Percentiles rank a stretch among this genome's conserved stretches.
Evolutionary conservation across 345 rosid genomes (phyloP).

Genomic region (Arabis hirsuta): DNA sequence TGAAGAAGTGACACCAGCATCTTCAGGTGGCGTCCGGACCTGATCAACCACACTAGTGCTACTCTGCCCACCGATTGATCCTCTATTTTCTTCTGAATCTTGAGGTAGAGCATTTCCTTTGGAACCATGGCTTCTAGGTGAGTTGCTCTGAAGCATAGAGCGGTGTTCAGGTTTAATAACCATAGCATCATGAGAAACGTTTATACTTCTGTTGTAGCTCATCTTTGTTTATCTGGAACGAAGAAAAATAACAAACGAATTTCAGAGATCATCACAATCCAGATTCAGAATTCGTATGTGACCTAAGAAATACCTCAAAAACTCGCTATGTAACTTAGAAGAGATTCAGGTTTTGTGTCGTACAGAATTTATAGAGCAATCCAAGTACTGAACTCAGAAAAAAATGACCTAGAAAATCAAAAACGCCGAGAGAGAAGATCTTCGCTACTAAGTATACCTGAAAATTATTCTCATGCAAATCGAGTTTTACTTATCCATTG

Average conservation of each 20-base stretch:
- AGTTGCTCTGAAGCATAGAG: conserved; percentile 30
- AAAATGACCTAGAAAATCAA: conserved; percentile 31
- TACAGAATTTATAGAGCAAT: neutral
- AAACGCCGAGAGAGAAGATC: conserved; percentile 1
- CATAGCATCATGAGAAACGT: conserved; percentile 46
- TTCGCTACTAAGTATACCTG: conserved; percentile 27
- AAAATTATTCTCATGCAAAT: conserved; percentile 22
- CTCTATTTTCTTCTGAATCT: conserved; percentile 62
- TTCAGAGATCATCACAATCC: conserved; percentile 27
- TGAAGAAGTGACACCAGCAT: conserved; percentile 63
- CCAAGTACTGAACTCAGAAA: neutral
- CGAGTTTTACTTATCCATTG: neutral
- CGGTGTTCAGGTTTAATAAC: conserved; percentile 58
- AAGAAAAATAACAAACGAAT: neutral
- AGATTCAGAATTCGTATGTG: neutral
- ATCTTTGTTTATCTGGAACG: conserved; percentile 41
- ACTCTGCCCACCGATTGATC: conserved; percentile 58
- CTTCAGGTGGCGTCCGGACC: conserved; percentile 70
- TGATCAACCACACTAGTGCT: conserved; percentile 71
- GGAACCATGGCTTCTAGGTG: conserved; percentile 37
- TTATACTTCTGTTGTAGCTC: conserved; percentile 42
- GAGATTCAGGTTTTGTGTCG: neutral
- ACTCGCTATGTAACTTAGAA: neutral
- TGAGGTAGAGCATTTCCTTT: conserved; percentile 42
- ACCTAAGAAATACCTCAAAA: neutral